A percentile compares a stretch with the other conserved stretches of the same genome.
Conservation (phyloP, 2,329 filamentous ascomycete species). For the Fusarium multiceps region DNA sequence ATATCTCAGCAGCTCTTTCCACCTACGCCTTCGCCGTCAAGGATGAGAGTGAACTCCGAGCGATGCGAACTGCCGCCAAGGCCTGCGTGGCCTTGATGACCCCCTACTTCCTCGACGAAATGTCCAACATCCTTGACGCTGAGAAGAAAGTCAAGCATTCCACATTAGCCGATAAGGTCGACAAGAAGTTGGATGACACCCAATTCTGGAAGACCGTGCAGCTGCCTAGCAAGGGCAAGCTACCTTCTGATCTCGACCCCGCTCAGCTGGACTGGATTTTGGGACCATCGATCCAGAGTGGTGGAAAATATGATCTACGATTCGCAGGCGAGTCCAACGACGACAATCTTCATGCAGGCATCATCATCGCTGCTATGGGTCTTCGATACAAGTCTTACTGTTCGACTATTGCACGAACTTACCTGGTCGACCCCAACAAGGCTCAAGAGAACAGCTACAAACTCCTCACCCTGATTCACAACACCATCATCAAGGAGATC, state of each 20-base stretch:
- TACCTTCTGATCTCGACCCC: constrained; percentile 88
- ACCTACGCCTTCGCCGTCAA: constrained; percentile 88
- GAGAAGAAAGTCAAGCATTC: constrained; percentile 98
- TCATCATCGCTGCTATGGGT: constrained; percentile 92
- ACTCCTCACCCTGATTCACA: constrained; percentile 84
- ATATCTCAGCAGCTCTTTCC: constrained; percentile 85
- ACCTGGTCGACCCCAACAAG: constrained; percentile 96
- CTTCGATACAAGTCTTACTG: constrained; percentile 96
- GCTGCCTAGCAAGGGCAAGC: constrained; percentile 76
- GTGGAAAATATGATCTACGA: constrained; percentile 92
- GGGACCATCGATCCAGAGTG: constrained; percentile 91
- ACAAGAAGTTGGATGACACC: constrained; percentile 89
- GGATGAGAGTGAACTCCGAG: constrained; percentile 91
- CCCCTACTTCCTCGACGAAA: constrained; percentile 97
- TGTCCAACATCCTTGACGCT: constrained; percentile 94
- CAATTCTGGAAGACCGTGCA: constrained; percentile 91
- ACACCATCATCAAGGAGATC: constrained; percentile 89
- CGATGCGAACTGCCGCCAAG: constrained; percentile 93
- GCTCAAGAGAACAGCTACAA: constrained; percentile 95
- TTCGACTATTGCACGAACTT: constrained; percentile 91
- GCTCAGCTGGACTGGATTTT: constrained; percentile 94
- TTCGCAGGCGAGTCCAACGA: constrained; percentile 82
- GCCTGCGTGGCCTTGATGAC: constrained; percentile 95
- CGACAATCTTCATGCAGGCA: constrained; percentile 86
- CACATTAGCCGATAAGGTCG: constrained; percentile 84